Percentiles rank a stretch among this genome's conserved stretches.
These are phyloP conservation scores for Cladosporium sp. DNA, from an alignment of 2,329 filamentous ascomycete genomes.

Conservation along the genomic window DNA sequence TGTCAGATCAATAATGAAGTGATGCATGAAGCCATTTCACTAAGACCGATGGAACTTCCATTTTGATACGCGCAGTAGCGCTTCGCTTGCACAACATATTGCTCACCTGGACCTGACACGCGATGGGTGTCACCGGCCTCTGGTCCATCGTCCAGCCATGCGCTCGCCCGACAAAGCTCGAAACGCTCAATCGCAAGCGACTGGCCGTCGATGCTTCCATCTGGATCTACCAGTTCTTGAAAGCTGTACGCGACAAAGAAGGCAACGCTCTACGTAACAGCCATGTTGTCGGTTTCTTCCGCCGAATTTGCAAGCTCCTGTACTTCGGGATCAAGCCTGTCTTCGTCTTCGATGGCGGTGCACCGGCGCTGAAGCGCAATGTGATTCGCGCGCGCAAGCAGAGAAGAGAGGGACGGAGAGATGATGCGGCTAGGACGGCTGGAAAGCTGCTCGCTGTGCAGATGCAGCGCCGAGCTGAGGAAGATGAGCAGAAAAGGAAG, in stretches of 20 bases:
- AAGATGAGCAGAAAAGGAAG: conserved; percentile 67
- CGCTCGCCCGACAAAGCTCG: conserved; percentile 91
- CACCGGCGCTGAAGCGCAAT: conserved; percentile 82
- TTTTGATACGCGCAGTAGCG: background rate
- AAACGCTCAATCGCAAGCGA: conserved; percentile 91
- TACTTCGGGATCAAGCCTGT: conserved; percentile 96
- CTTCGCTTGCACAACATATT: background rate
- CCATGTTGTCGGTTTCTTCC: conserved; percentile 96
- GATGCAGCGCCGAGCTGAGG: conserved; percentile 85
- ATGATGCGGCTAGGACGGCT: conserved; percentile 89
- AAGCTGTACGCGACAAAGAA: conserved; percentile 97
- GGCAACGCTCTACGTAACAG: conserved; percentile 94
- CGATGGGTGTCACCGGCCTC: conserved; percentile 95
- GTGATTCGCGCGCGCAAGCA: conserved; percentile 77
- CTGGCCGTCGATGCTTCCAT: conserved; percentile 97
- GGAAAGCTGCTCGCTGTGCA: conserved; percentile 88
- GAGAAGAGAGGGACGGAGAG: conserved; percentile 78
- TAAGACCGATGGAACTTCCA: background rate
- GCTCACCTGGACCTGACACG: background rate
- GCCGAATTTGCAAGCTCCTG: conserved; percentile 92
- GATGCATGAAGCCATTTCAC: too few species aligned
- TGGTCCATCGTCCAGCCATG: conserved; percentile 96
- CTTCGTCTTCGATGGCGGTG: conserved; percentile 96
- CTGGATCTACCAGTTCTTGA: conserved; percentile 99
- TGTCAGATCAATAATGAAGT: background rate